Evolutionary conservation across 208 protist species (phyloP).

Genomic region (Leptomonas pyrrhocoris): DNA sequence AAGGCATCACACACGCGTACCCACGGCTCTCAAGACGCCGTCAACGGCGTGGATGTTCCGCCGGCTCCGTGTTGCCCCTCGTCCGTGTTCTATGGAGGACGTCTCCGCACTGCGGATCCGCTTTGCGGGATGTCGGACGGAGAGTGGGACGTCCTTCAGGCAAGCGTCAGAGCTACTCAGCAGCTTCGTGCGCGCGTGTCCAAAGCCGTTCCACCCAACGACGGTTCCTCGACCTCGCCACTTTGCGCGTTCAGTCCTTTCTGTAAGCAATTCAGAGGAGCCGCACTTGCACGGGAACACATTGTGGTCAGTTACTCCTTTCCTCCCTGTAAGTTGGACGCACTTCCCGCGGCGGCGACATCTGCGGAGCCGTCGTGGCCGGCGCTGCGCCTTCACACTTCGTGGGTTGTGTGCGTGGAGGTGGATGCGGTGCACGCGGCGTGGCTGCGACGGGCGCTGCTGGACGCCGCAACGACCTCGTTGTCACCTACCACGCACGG

Average conservation of each 20-base stretch:
- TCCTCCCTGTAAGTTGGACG: neutral
- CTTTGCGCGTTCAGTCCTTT: neutral
- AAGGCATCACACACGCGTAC: neutral
- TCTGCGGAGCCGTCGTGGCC: neutral
- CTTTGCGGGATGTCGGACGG: conserved; percentile 4
- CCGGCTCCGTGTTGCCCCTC: neutral
- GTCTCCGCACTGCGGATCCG: neutral
- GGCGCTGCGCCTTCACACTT: neutral
- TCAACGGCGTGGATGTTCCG: neutral
- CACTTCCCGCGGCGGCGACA: neutral
- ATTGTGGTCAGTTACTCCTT: conserved; percentile 2
- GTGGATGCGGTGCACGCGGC: conserved; percentile 19
- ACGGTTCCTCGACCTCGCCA: neutral
- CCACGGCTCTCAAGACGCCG: neutral
- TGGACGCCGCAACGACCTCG: neutral
- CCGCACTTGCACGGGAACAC: neutral
- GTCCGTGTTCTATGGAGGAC: neutral
- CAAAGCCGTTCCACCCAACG: neutral
- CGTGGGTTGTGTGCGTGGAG: conserved; percentile 22
- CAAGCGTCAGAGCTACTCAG: neutral
- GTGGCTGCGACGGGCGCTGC: conserved; percentile 11
- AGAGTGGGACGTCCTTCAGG: neutral
- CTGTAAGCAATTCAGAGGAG: neutral
- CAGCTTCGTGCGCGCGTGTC: neutral
- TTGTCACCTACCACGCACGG: neutral